A percentile compares a stretch with the other conserved stretches of the same genome.
phyloP scores from a whole-genome alignment of 345 rosid genomes.

The Geranium brycei region DNA sequence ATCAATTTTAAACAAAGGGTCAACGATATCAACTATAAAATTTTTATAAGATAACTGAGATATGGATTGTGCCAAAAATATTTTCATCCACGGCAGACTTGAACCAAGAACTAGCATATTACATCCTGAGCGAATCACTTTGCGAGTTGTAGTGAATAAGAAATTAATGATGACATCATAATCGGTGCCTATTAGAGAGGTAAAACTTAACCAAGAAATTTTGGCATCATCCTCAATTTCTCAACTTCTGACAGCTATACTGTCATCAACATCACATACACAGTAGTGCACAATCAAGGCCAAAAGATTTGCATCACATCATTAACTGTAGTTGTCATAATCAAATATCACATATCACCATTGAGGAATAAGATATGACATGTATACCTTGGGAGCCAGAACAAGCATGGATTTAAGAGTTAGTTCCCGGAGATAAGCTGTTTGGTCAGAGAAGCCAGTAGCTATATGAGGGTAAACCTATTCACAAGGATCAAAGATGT shows the following conservation, averaged over 20 bases:
- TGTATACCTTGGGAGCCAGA: slow-evolving; percentile 80
- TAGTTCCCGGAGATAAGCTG: slow-evolving; percentile 89
- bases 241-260: not conserved
- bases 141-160: too few relatives aligned
- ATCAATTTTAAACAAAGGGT: too few relatives aligned
- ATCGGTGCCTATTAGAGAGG: too few relatives aligned
- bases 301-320: not conserved
- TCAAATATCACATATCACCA: slow-evolving; percentile 1
- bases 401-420: slow-evolving; percentile 97
- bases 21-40: too few relatives aligned
- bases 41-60: too few relatives aligned
- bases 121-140: too few relatives aligned
- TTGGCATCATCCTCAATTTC: not conserved
- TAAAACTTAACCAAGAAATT: not conserved
- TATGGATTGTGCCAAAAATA: too few relatives aligned
- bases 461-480: slow-evolving; percentile 91
- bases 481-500: slow-evolving; percentile 9
- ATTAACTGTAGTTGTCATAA: not conserved
- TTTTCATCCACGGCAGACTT: too few relatives aligned
- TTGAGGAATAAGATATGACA: not conserved
- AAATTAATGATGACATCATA: too few relatives aligned
- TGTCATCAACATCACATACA: not conserved
- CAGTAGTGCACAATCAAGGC: not conserved
- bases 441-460: slow-evolving; percentile 83
- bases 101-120: too few relatives aligned